Evolutionary conservation across 306 rosid species (phyloP).

Genomic region (Vigna angularis): DNA sequence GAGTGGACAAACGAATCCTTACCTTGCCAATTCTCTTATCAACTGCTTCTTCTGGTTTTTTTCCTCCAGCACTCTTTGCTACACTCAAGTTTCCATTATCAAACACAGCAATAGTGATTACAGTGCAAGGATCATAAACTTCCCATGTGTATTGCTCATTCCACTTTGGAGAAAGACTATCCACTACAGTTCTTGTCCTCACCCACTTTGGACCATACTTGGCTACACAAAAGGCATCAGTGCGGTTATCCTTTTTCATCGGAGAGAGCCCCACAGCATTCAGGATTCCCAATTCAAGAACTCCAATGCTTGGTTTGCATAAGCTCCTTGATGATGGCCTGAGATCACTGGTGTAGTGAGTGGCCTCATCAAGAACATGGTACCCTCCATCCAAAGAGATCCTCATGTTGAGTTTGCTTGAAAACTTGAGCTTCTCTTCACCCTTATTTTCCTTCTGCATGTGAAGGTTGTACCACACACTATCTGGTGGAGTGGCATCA

Average conservation of each 20-base stretch:
- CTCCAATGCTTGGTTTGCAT: slow-evolving; percentile 51
- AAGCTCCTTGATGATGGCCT: slow-evolving; percentile 45
- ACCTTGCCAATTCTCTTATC: slow-evolving; percentile 57
- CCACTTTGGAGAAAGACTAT: slow-evolving; percentile 55
- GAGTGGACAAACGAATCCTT: slow-evolving; percentile 57
- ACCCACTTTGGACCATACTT: slow-evolving; percentile 66
- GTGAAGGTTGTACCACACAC: slow-evolving; percentile 40
- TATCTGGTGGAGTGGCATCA: slow-evolving; percentile 34
- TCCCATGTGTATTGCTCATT: slow-evolving; percentile 54
- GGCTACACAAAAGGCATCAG: slow-evolving; percentile 60
- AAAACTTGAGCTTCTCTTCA: background rate
- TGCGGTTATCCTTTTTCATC: slow-evolving; percentile 54
- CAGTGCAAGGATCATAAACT: slow-evolving; percentile 64
- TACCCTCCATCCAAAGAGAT: slow-evolving; percentile 65
- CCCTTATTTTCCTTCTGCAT: slow-evolving; percentile 14
- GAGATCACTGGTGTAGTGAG: slow-evolving; percentile 58
- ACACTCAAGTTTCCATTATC: slow-evolving; percentile 54
- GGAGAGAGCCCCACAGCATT: slow-evolving; percentile 50
- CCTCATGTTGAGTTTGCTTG: slow-evolving; percentile 40
- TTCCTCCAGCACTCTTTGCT: slow-evolving; percentile 29
- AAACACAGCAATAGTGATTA: slow-evolving; percentile 56
- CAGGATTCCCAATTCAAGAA: slow-evolving; percentile 58
- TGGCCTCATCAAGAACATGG: slow-evolving; percentile 64
- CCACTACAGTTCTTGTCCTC: slow-evolving; percentile 56
- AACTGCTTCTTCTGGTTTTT: slow-evolving; percentile 16